Base-by-base conservation (phyloP, 768 basidiomycete genomes). In the Leccinellum rugosiceps region DNA sequence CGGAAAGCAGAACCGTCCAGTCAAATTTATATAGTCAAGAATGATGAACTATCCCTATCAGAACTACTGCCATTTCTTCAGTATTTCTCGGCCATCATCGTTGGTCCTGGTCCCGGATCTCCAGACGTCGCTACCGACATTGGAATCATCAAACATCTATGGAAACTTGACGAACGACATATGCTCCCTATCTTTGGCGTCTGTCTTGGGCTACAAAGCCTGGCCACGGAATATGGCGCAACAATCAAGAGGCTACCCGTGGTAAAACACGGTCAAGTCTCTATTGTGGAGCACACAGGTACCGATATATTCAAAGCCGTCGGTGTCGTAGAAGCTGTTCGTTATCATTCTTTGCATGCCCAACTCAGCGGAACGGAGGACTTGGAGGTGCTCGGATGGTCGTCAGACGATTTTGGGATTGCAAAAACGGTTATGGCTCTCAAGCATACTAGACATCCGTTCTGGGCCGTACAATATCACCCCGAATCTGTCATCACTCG, bases 401-500 rank as follows among this genome's bases (percentile, higher is more conserved):
- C 85, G 8, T 75, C 86, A 46, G 90, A 92, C 61, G 83, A 76
- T 23, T 74, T 74, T 23, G 87, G 86, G 53, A 85, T 89, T 58
- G 87, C 86, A 6, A 76, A 64, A 45, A 84, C 91, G 21, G 76
- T 90, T 47, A 93, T 94, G 91, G 90, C 85, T 41, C 73, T 81
- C 26, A 80, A 78, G 60, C 92, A 94, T 67, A 76, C 61, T 50
- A 71, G 63, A 23, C 80, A 78, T 58, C 91, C 92, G 4, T 90
- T 91, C 65, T 93, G 88, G 87, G 90, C 88, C 4, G 92, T 94
- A 23, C 92, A 94, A 66, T 94, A 93, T 68, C 92, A 94, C 68
- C 92, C 92, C 6, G 92, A 93, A 67, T 93, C 91, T 4, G 82
- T 88, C 4, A 79, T 87, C 62, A 93, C 90, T 2, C 74, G 77